Evolutionary conservation across 371 early-diverging fungal species (phyloP).

Genomic region (Batkoa obscura): DNA sequence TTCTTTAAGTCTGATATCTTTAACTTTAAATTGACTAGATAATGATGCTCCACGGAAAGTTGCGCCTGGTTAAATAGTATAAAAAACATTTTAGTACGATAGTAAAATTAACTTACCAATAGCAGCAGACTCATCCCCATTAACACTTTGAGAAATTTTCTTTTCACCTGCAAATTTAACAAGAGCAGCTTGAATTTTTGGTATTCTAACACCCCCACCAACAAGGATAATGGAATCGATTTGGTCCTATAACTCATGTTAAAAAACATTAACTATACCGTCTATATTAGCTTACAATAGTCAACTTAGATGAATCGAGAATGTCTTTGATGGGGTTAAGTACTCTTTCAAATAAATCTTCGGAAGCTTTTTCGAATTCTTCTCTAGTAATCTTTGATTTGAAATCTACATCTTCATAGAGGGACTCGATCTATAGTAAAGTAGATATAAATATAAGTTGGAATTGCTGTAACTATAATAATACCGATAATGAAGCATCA

Average conservation of each 20-base stretch:
- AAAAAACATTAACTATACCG: not conserved
- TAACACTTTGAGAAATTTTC: constrained; percentile 72
- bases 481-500: constrained; percentile 61
- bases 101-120: constrained; percentile 38
- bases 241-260: constrained; percentile 18
- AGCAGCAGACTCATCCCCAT: constrained; percentile 93
- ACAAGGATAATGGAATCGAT: constrained; percentile 78
- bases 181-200: constrained; percentile 54
- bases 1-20: constrained; percentile 72
- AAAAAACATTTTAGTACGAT: constrained; percentile 72
- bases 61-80: constrained; percentile 83
- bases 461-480: constrained; percentile 5
- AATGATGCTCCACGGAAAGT: constrained; percentile 75
- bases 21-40: constrained; percentile 70
- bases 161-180: constrained; percentile 43
- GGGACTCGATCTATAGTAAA: constrained; percentile 44
- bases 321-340: constrained; percentile 47
- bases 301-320: constrained; percentile 40
- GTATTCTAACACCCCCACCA: constrained; percentile 85
- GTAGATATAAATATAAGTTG: not conserved
- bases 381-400: constrained; percentile 48
- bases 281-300: constrained; percentile 23
- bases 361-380: constrained; percentile 44
- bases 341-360: constrained; percentile 52
- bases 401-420: constrained; percentile 77